Base-by-base conservation (phyloP, 495 filamentous ascomycete genomes). In the Podospora bellae-mahoneyi region DNA sequence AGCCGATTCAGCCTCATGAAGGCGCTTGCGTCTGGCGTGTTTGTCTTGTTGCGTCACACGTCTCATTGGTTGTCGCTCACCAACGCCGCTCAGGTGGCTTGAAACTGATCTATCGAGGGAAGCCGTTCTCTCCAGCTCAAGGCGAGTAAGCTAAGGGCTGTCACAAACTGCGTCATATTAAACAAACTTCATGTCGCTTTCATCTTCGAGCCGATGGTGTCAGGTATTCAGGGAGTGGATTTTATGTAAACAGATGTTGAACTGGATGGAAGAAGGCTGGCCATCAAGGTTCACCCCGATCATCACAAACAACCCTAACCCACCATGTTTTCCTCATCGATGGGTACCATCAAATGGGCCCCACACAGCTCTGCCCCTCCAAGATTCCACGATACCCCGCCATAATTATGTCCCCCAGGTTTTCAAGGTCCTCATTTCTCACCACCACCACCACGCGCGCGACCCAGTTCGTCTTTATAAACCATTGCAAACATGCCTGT, bases 401-500 rank as follows among this genome's bases (percentile, higher is more conserved):
- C 55, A 58, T 58, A 58, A 58, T 26, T 58, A 6, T 58, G n/a
- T 26, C 55, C n/a, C n/a, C n/a, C 55, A 20, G n/a, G n/a, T 58
- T 58, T 20, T 58, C 55, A 58, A 26, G n/a, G n/a, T 58, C 15
- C 55, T 20, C n/a, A 58, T 5, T 58, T n/a, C 20, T 23, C 20
- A 23, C 20, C 20, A 23, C 20, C 20, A 23, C 20, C 20, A 23
- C 20, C 20, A 23, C n/a, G 39, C 39, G 39, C 55, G 23, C 55
- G 55, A 58, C 55, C 55, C 55, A 58, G 1, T 58, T 26, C 2
- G 18, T 18, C 27, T 1, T 10, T 16, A 48, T 16, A 48, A 10
- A 48, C 39, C 4, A 16, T 48, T 1, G 39, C 39, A 48, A 62
- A 5, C 26, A 70, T 70, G 68, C 64, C 59, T 2, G 57, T 67